These are phyloP conservation scores for Penicillium concentricum DNA, from an alignment of 2,329 filamentous ascomycete species.

Conservation along the genomic window DNA sequence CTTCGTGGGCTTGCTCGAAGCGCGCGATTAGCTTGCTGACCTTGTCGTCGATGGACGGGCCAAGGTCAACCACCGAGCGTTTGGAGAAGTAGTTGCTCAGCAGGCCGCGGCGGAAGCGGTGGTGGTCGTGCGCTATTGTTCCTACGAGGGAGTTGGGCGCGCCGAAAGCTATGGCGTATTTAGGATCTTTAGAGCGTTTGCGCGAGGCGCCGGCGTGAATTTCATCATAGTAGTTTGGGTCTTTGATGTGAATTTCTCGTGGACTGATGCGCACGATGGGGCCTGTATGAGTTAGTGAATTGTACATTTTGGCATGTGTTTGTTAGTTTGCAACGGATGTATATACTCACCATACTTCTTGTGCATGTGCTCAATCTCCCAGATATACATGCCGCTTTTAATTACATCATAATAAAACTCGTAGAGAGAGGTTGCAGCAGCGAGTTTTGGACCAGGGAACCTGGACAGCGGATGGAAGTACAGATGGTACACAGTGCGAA, in stretches of 20 bases:
- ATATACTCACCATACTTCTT: constrained; percentile 32
- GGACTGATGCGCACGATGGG: constrained; percentile 41
- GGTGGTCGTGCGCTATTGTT: constrained; percentile 43
- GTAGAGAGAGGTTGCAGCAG: constrained; percentile 32
- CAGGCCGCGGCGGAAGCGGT: constrained; percentile 43
- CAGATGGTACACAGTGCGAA: constrained; percentile 12
- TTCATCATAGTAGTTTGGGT: constrained; percentile 36
- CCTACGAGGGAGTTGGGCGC: constrained; percentile 23
- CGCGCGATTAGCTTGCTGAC: constrained; percentile 30
- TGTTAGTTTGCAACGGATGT: neutral
- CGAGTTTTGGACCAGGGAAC: constrained; percentile 35
- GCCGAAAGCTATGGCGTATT: constrained; percentile 18
- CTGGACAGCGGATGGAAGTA: constrained; percentile 31
- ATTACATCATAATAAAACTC: constrained; percentile 37
- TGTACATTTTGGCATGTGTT: neutral
- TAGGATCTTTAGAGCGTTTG: constrained; percentile 23
- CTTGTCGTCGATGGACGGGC: constrained; percentile 40
- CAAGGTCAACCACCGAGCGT: constrained; percentile 36
- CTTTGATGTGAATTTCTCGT: constrained; percentile 38
- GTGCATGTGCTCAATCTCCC: constrained; percentile 32
- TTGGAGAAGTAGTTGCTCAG: constrained; percentile 49
- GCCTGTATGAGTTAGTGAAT: constrained; percentile 17
- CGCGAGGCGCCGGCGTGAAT: constrained; percentile 27
- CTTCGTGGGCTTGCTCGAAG: constrained; percentile 20
- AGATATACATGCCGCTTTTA: constrained; percentile 30